Percentiles rank a stretch among this genome's conserved stretches.
phyloP scores from a whole-genome alignment of 176 grass and related monocot genomes.

The Areca catechu region DNA sequence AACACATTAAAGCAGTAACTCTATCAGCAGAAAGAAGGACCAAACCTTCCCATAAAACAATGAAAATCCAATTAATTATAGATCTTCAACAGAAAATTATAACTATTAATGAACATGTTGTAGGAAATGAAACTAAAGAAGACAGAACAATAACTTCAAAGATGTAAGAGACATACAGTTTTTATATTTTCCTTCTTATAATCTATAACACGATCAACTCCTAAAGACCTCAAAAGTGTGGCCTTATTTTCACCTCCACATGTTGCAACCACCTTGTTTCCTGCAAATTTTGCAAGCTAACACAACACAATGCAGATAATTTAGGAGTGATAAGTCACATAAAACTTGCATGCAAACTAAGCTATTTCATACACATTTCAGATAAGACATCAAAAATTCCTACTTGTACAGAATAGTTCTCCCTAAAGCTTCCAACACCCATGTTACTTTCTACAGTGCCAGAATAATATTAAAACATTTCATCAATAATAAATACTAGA shows the following conservation, averaged over 20 bases:
- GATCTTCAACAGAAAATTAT: too few species aligned
- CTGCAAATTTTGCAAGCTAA: slow-evolving; percentile 86
- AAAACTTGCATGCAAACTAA: neutral
- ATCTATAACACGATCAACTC: slow-evolving; percentile 89
- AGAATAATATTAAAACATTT: too few species aligned
- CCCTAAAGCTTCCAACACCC: too few species aligned
- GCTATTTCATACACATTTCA: neutral
- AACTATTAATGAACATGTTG: too few species aligned
- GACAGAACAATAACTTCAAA: slow-evolving; percentile 16
- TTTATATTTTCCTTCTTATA: slow-evolving; percentile 81
- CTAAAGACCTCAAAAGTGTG: slow-evolving; percentile 72
- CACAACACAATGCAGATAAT: slow-evolving; percentile 15
- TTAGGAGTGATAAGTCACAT: neutral
- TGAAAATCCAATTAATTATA: too few species aligned
- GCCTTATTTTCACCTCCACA: slow-evolving; percentile 92
- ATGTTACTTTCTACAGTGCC: too few species aligned
- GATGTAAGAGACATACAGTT: slow-evolving; percentile 41
- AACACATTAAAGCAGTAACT: too few species aligned
- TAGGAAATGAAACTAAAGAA: neutral
- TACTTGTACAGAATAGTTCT: too few species aligned
- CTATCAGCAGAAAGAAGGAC: too few species aligned
- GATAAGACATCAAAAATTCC: too few species aligned
- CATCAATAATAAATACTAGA: too few species aligned
- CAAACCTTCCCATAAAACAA: too few species aligned
- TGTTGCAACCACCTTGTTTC: slow-evolving; percentile 98